Evolutionary conservation across 768 basidiomycete species (phyloP), one percentile per base, ranked within the genome.

Genomic region (Hypsizygus marmoreus): DNA sequence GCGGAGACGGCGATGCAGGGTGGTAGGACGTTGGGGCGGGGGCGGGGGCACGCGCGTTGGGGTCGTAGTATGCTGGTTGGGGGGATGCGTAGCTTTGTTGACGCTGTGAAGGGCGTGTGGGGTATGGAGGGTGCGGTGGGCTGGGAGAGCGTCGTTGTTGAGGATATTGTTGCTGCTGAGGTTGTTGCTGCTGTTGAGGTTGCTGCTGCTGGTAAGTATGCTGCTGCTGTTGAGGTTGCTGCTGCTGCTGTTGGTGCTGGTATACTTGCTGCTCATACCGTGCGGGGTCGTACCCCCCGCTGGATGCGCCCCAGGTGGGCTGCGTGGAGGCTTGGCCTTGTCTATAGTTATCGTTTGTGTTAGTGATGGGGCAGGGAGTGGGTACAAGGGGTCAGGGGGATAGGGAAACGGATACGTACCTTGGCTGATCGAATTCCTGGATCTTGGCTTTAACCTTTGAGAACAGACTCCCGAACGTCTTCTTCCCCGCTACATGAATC

Each of bases 371-470:
- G 14, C 1, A 17, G 7, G 28, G 46, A 4, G 29, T 38, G 30
- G 44, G 12, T n/a, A n/a, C 2, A 12, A 16, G 4, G 39, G 10
- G 8, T 11, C 0, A 8, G 16, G 16, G 13, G 31, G 32, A 24
- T 30, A 5, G 14, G 7, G 17, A 43, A 41, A 33, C 19, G 1
- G 7, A 36, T 25, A 44, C 63, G 13, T 36, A 76, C 72, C 65
- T 64, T 12, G 70, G 69, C 56, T 82, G 80, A 29, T 91, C 89
- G 50, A 81, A 82, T 56, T 91, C 91, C 57, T 87, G 84, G 47
- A 91, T 81, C 76, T 91, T 92, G 4, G 88, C 82, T 59, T 82
- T 91, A 36, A 91, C 87, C 62, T 86, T 91, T 25, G 80, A 81
- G 30, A 91, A 73, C 20, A 92, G 62, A 7, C 70, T 76, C 36